Base-by-base conservation (phyloP, 2,329 filamentous ascomycete species). In the Paraphaeosphaeria minitans region DNA sequence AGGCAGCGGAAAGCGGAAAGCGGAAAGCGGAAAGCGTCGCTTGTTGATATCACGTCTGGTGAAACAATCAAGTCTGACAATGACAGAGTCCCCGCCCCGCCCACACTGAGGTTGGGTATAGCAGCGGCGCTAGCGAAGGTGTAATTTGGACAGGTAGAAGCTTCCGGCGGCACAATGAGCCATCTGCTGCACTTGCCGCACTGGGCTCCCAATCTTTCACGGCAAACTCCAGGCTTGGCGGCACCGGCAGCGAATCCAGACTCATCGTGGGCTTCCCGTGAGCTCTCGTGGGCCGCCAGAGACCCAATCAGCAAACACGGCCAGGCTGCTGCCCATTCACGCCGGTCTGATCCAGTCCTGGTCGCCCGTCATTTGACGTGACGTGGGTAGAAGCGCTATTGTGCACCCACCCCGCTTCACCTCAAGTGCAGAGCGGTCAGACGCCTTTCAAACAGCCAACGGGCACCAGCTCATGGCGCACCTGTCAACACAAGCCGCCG, bases 391-490 rank as follows among this genome's bases (percentile, higher is more conserved):
- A 31, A 29, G 50, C 45, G 51, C 24, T 53, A 31, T 53, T 53
- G 57, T 54, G 55, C 45, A 21, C 43, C 21, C 33, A 31, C 21
- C 19, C 29, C 55, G 49, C 50, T 55, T 57, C 52, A 39, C 47
- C 49, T 57, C 57, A 56, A 62, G 49, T 12, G 48, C 41, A 46
- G 22, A 39, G 53, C 47, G 55, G 60, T 63, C 63, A 68, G 60
- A 58, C 54, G 61, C 48, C 48, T 45, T 48, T 55, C 68, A 67
- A 68, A 69, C 70, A 63, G 52, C 57, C 45, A 43, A 52, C 42
- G 27, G 60, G 66, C 61, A 68, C 66, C 53, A 12, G 21, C n/a
- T n/a, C 47, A 31, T 12, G 39, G 57, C 53, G 47, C 56, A 53
- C 43, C 58, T 56, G 45, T 49, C 55, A 51, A 27, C 56, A 19